A percentile compares a stretch with the other conserved stretches of the same genome.
Evolutionary conservation across 352 stramenopile species (phyloP).

Genomic region (Pythium graminicola): DNA sequence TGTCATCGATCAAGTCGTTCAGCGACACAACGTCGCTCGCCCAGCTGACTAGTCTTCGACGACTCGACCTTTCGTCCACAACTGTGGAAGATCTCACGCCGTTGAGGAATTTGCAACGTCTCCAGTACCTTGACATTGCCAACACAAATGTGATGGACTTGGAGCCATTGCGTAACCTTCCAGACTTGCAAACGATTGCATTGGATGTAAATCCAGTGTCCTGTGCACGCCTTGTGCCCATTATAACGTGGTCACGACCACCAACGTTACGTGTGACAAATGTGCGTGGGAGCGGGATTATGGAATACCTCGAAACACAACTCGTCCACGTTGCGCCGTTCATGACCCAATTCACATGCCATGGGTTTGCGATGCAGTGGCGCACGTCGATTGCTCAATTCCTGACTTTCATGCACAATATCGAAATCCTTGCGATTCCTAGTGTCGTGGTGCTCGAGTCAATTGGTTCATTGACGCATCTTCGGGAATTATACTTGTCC

Average conservation of each 20-base stretch:
- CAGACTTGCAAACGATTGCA: background rate
- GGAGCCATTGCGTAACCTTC: background rate
- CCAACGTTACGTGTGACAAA: background rate
- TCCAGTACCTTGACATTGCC: conserved; percentile 3
- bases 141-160: background rate
- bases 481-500: conserved; percentile 1
- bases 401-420: background rate
- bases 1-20: background rate
- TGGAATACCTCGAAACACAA: background rate
- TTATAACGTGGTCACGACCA: background rate
- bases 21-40: background rate
- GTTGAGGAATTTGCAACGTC: background rate
- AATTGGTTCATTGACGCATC: background rate
- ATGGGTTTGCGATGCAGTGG: background rate
- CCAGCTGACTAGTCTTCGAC: background rate
- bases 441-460: background rate
- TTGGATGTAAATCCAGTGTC: background rate
- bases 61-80: conserved; percentile 12
- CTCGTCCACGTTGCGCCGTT: background rate
- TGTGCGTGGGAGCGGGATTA: background rate
- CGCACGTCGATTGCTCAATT: background rate
- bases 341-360: background rate
- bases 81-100: conserved; percentile 7
- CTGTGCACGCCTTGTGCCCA: background rate
- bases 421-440: background rate